Conservation (phyloP, 805 yeast genomes). For the Lachancea kluyveri region DNA sequence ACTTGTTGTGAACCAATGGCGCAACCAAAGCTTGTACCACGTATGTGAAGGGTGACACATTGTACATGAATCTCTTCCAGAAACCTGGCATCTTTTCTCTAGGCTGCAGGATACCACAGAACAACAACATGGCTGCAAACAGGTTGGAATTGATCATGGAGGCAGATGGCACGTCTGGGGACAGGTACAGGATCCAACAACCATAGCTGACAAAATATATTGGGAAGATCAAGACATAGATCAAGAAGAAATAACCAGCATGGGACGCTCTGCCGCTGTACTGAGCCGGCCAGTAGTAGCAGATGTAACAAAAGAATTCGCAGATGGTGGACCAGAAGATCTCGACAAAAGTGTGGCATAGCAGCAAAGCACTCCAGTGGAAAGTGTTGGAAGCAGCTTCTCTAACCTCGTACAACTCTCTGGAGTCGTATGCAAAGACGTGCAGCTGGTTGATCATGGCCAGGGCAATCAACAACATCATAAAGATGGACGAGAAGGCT, state of each 20-base stretch:
- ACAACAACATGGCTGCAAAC: conserved; percentile 46
- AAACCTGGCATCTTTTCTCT: conserved; percentile 38
- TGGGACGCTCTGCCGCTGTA: conserved; percentile 38
- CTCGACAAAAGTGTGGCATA: conserved; percentile 40
- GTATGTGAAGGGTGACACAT: conserved; percentile 42
- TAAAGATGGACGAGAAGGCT: conserved; percentile 55
- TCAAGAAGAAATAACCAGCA: conserved; percentile 48
- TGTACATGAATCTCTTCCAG: conserved; percentile 42
- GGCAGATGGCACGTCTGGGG: conserved; percentile 40
- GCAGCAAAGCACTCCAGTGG: conserved; percentile 55
- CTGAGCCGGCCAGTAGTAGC: conserved; percentile 45
- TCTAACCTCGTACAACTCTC: conserved; percentile 64
- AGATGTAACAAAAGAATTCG: conserved; percentile 39
- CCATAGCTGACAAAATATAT: conserved; percentile 47
- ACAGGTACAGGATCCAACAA: conserved; percentile 40
- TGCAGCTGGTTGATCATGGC: conserved; percentile 57
- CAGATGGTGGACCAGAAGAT: conserved; percentile 40
- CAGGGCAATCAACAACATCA: conserved; percentile 45
- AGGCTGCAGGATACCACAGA: conserved; percentile 50
- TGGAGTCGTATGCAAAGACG: conserved; percentile 52
- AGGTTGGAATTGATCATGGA: conserved; percentile 39
- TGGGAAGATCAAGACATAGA: conserved; percentile 44
- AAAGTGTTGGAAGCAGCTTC: conserved; percentile 70
- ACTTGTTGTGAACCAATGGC: conserved; percentile 35
- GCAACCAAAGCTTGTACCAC: conserved; percentile 39